Conservation (phyloP, 306 rosid genomes). For the Cicer judaicum region DNA sequence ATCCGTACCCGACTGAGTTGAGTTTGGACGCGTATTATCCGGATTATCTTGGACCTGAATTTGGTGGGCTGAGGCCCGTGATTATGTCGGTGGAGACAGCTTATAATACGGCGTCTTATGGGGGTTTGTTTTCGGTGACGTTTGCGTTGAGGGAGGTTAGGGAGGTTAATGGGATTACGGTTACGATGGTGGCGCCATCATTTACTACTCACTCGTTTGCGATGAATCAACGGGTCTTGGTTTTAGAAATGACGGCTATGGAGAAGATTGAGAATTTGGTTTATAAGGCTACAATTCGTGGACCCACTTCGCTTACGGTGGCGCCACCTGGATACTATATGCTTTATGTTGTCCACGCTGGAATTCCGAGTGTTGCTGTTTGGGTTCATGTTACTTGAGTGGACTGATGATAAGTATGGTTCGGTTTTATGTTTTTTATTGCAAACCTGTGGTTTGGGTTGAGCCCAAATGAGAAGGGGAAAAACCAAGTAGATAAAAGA, state of each 20-base stretch:
- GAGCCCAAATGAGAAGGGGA: not conserved
- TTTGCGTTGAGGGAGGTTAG: constrained; percentile 42
- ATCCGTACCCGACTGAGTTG: constrained; percentile 63
- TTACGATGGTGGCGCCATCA: constrained; percentile 65
- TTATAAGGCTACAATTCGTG: constrained; percentile 55
- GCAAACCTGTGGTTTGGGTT: not conserved
- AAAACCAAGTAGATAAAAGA: not conserved
- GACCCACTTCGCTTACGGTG: constrained; percentile 54
- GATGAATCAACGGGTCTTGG: constrained; percentile 70
- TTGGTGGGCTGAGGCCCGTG: constrained; percentile 41
- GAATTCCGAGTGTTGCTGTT: constrained; percentile 61
- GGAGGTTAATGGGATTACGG: constrained; percentile 6
- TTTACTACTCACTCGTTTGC: constrained; percentile 75
- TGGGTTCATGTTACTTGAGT: constrained; percentile 68
- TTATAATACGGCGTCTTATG: constrained; percentile 46
- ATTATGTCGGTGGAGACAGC: constrained; percentile 51
- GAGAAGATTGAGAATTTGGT: constrained; percentile 29
- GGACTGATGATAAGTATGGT: not conserved
- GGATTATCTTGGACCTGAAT: constrained; percentile 51
- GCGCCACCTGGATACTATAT: constrained; percentile 80
- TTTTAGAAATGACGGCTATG: constrained; percentile 45
- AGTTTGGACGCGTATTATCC: constrained; percentile 74
- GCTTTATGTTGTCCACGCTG: constrained; percentile 69
- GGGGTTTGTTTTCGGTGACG: constrained; percentile 47
- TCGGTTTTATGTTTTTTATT: not conserved